phyloP scores from a whole-genome alignment of 1,139 yeast genomes.

The Blastobotrys elegans region DNA sequence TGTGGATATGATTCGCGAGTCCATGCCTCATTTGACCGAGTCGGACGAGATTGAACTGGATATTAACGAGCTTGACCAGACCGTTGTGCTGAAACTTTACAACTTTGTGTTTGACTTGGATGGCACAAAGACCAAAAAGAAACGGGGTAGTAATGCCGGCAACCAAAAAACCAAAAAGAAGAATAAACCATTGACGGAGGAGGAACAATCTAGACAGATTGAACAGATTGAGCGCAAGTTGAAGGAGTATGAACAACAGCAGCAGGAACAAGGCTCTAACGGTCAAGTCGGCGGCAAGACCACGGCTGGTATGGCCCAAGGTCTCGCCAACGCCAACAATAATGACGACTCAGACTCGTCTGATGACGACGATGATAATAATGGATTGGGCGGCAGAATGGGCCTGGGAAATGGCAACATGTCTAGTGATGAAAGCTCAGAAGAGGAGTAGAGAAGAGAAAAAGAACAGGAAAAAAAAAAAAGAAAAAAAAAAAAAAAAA shows the following conservation, averaged over 20 bases:
- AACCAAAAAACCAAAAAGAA: conserved; percentile 42
- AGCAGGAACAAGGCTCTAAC: neutral
- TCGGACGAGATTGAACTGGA: conserved; percentile 90
- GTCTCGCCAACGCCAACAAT: neutral
- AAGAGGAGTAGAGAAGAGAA: conserved; percentile 17
- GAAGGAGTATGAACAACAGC: conserved; percentile 55
- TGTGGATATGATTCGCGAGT: conserved; percentile 78
- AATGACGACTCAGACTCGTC: conserved; percentile 7
- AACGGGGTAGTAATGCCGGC: conserved; percentile 4
- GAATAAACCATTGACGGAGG: conserved; percentile 54
- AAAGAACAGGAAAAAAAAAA: neutral
- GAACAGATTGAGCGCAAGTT: conserved; percentile 80
- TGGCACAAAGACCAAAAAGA: conserved; percentile 35
- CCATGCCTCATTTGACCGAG: conserved; percentile 71
- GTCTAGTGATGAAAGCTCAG: conserved; percentile 22
- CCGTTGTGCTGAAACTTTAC: conserved; percentile 77
- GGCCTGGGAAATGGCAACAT: conserved; percentile 18
- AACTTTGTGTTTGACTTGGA: conserved; percentile 62
- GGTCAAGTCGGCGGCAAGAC: conserved; percentile 7
- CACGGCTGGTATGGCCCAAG: neutral
- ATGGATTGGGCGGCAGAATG: conserved; percentile 3
- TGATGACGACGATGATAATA: conserved; percentile 11
- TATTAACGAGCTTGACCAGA: conserved; percentile 86
- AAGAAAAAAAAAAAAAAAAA: conserved; percentile 2
- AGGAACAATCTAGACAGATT: conserved; percentile 71